Conservation (phyloP, 2,329 filamentous ascomycete genomes). For the Pseudocercospora macadamiae region DNA sequence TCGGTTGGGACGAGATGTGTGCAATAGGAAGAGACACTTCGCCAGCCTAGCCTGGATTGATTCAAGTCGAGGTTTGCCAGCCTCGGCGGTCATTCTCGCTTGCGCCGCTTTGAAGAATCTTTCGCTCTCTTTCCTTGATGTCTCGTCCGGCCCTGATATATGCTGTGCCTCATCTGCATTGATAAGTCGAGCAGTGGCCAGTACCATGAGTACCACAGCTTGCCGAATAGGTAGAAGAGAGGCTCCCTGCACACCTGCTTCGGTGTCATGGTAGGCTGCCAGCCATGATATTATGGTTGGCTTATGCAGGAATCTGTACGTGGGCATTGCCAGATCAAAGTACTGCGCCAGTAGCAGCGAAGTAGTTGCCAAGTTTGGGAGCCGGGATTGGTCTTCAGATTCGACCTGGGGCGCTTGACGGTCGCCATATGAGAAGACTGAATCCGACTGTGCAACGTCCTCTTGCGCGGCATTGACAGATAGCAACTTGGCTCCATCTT, state of each 20-base stretch:
- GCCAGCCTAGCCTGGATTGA: constrained; percentile 47
- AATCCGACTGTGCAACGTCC: constrained; percentile 43
- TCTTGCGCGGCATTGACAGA: constrained; percentile 10
- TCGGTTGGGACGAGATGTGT: constrained; percentile 42
- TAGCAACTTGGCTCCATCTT: constrained; percentile 23
- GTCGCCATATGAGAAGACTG: constrained; percentile 57
- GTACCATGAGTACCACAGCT: constrained; percentile 56
- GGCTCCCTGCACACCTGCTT: constrained; percentile 37
- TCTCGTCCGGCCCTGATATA: constrained; percentile 24
- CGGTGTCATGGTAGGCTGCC: constrained; percentile 50
- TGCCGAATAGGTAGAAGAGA: constrained; percentile 47
- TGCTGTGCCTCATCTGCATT: constrained; percentile 27
- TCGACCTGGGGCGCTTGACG: constrained; percentile 48
- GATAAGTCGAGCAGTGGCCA: constrained; percentile 51
- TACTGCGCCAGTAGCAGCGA: constrained; percentile 42
- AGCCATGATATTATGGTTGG: constrained; percentile 49
- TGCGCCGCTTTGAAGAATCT: constrained; percentile 32
- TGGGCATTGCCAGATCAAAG: constrained; percentile 50
- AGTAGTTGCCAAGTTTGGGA: constrained; percentile 41
- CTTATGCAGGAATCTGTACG: constrained; percentile 49
- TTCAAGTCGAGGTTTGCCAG: constrained; percentile 33
- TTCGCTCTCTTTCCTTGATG: constrained; percentile 33
- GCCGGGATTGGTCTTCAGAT: constrained; percentile 45
- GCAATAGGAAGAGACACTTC: constrained; percentile 44
- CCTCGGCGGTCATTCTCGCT: constrained; percentile 28